These are phyloP conservation scores for Russula earlei DNA, from an alignment of 768 basidiomycete species.

Conservation along the genomic window DNA sequence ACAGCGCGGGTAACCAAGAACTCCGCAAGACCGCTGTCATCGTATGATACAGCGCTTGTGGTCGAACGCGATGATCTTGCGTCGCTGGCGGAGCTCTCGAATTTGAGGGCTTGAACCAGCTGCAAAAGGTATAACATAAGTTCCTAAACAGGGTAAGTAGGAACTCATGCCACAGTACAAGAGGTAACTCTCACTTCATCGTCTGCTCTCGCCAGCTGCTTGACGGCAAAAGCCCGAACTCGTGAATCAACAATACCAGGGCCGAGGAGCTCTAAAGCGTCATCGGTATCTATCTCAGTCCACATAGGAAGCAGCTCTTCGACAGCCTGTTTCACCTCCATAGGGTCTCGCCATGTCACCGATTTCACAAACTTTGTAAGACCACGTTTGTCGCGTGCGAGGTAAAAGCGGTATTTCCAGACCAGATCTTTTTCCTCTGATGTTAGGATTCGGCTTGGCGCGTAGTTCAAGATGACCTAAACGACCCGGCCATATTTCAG, in stretches of 20 bases:
- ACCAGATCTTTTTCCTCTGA: conserved; percentile 93
- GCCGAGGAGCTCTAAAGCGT: conserved; percentile 89
- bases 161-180: not conserved
- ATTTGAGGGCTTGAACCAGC: conserved; percentile 95
- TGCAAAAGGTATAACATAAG: conserved; percentile 87
- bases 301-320: conserved; percentile 92
- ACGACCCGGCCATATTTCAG: not conserved
- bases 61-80: conserved; percentile 66
- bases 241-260: conserved; percentile 85
- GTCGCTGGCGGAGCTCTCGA: conserved; percentile 75
- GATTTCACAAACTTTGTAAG: conserved; percentile 97
- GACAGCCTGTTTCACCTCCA: conserved; percentile 96
- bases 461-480: conserved; percentile 83
- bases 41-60: conserved; percentile 70
- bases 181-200: conserved; percentile 61
- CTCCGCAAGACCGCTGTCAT: conserved; percentile 88
- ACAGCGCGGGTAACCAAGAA: conserved; percentile 85
- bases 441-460: conserved; percentile 78
- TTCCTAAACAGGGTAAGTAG: conserved; percentile 48
- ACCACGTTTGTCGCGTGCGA: conserved; percentile 83
- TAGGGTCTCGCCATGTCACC: conserved; percentile 93
- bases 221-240: conserved; percentile 90
- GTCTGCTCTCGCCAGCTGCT: conserved; percentile 81
- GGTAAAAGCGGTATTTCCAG: conserved; percentile 99
- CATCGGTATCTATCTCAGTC: conserved; percentile 96